These are phyloP conservation scores for Phialocephala sp. DNA, from an alignment of 2,329 filamentous ascomycete genomes.

Conservation along the genomic window DNA sequence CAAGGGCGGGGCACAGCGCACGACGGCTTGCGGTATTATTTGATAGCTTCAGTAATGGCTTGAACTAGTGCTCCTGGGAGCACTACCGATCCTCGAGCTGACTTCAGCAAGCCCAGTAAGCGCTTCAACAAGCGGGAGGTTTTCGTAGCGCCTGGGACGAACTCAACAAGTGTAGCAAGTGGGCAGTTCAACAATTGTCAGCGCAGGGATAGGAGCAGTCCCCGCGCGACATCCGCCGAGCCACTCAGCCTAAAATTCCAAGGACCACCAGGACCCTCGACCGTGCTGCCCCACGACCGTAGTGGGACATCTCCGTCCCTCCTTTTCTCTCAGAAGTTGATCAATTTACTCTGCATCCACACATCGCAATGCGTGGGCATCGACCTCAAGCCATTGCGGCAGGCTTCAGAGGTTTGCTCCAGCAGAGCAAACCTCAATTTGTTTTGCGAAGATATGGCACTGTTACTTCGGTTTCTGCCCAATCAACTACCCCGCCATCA, in stretches of 20 bases:
- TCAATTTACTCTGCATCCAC: slow-evolving; percentile 1
- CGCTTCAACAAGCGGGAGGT: slow-evolving; percentile 8
- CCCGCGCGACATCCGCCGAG: neutral
- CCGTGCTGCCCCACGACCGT: slow-evolving; percentile 8
- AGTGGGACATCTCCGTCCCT: slow-evolving; percentile 2
- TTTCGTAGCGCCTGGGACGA: slow-evolving; percentile 2
- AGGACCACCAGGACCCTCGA: neutral
- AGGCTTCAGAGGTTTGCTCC: slow-evolving; percentile 27
- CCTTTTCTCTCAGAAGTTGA: slow-evolving; percentile 1
- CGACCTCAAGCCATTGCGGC: slow-evolving; percentile 22
- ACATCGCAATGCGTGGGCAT: slow-evolving; percentile 29
- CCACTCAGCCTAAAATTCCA: slow-evolving; percentile 13
- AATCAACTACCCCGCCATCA: slow-evolving; percentile 21
- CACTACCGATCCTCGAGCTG: neutral
- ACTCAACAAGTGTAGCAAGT: slow-evolving; percentile 14
- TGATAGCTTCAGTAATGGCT: slow-evolving; percentile 5
- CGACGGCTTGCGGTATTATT: neutral
- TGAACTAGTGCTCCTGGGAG: neutral
- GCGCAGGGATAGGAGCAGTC: slow-evolving; percentile 7
- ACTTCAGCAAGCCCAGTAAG: neutral
- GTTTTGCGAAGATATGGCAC: slow-evolving; percentile 34
- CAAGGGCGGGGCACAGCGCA: slow-evolving; percentile 6
- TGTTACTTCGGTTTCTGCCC: slow-evolving; percentile 27
- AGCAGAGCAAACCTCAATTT: slow-evolving; percentile 23
- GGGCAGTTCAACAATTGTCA: slow-evolving; percentile 27